Conservation (phyloP, 177 flowering plant species). For the Tripterygium wilfordii region DNA sequence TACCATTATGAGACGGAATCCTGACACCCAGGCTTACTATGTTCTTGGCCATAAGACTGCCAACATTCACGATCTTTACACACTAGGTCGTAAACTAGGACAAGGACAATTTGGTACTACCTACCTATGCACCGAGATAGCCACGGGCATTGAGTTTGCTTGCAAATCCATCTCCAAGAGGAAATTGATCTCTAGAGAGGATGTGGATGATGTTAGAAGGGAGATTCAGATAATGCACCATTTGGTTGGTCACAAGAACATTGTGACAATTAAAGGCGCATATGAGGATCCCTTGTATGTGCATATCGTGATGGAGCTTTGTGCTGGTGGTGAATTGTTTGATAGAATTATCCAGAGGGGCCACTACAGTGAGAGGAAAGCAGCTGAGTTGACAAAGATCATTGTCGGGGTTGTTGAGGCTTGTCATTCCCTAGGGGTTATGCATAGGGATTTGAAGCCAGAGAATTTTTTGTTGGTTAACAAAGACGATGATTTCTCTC, state of each 20-base stretch:
- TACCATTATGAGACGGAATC: constrained; percentile 48
- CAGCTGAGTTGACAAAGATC: constrained; percentile 93
- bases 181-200: constrained; percentile 91
- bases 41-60: constrained; percentile 86
- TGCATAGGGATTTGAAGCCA: constrained; percentile 97
- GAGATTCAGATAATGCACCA: constrained; percentile 99
- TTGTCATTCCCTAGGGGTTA: constrained; percentile 98
- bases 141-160: constrained; percentile 77
- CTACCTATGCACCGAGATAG: constrained; percentile 67
- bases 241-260: constrained; percentile 89
- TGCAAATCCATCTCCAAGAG: constrained; percentile 95
- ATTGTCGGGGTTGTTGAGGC: constrained; percentile 97
- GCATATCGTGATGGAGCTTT: constrained; percentile 97
- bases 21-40: constrained; percentile 58
- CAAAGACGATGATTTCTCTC: constrained; percentile 96
- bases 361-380: constrained; percentile 93
- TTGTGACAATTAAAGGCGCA: constrained; percentile 93
- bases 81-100: constrained; percentile 82
- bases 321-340: constrained; percentile 93
- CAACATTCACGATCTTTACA: constrained; percentile 83
- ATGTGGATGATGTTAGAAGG: constrained; percentile 94
- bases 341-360: constrained; percentile 97
- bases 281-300: constrained; percentile 88
- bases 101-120: constrained; percentile 97
- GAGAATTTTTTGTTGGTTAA: constrained; percentile 96